A percentile compares a stretch with the other conserved stretches of the same genome.
Conservation (phyloP, 2,329 filamentous ascomycete genomes). For the Dothideomycetidae sp. region DNA sequence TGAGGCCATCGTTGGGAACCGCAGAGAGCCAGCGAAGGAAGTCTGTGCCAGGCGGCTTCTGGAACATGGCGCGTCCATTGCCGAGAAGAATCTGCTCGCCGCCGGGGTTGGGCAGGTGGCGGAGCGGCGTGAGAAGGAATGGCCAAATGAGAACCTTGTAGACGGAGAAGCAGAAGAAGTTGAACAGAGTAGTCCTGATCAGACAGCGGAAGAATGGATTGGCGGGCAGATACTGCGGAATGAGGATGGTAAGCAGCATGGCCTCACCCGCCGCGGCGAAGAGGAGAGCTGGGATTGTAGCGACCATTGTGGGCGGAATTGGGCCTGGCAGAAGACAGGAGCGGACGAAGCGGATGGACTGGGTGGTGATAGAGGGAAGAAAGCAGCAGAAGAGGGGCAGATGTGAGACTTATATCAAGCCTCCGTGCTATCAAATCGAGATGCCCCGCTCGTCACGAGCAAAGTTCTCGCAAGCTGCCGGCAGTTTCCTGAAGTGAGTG, state of each 20-base stretch:
- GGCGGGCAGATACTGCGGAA: background rate
- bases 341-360: too few species aligned
- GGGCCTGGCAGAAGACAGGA: too few species aligned
- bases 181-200: background rate
- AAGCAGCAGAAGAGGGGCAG: too few species aligned
- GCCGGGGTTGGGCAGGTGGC: slow-evolving; percentile 25
- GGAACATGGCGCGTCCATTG: slow-evolving; percentile 24
- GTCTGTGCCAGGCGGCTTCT: slow-evolving; percentile 20
- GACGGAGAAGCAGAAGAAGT: background rate
- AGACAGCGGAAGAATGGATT: background rate
- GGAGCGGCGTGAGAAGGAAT: slow-evolving; percentile 26
- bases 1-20: slow-evolving; percentile 20
- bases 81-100: slow-evolving; percentile 21
- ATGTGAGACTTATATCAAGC: too few species aligned
- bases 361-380: too few species aligned
- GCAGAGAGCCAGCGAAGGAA: slow-evolving; percentile 6
- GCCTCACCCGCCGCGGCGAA: background rate
- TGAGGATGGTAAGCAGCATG: background rate
- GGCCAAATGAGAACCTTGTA: slow-evolving; percentile 20
- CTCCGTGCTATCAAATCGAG: too few species aligned
- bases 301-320: background rate
- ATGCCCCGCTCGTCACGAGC: too few species aligned
- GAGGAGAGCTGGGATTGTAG: background rate
- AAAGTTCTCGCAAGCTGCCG: too few species aligned
- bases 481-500: too few species aligned